Evolutionary conservation across 331 rosid genomes (phyloP).

Genomic region (Malus hybrid): DNA sequence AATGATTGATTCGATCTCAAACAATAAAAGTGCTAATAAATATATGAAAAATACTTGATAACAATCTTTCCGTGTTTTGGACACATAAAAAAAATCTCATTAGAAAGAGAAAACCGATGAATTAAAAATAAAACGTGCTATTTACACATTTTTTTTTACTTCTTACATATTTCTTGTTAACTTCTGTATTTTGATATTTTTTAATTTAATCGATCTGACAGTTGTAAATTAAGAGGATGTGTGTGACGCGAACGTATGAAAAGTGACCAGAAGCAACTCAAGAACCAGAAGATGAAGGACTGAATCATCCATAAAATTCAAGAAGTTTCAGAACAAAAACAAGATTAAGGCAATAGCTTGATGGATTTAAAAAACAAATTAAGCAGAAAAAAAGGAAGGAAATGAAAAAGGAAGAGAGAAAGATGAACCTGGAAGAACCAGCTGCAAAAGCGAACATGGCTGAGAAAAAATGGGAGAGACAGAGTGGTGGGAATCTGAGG

Average conservation of each 20-base stretch:
- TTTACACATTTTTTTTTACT: accelerated
- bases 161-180: accelerated
- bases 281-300: background rate
- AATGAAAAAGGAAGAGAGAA: background rate
- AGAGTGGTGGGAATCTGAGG: background rate
- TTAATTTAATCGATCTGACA: too few relatives aligned
- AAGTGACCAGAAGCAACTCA: background rate
- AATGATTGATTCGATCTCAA: too few relatives aligned
- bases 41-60: too few relatives aligned
- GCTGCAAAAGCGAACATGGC: background rate
- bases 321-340: too few relatives aligned
- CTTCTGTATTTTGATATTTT: accelerated
- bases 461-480: background rate
- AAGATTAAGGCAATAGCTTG: background rate
- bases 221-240: accelerated
- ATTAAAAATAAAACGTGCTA: too few relatives aligned
- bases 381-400: background rate
- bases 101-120: too few relatives aligned
- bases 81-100: too few relatives aligned
- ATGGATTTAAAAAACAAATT: background rate
- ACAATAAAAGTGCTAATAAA: too few relatives aligned
- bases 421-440: background rate
- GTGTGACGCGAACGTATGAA: background rate
- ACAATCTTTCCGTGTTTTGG: too few relatives aligned
- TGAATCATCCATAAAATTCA: too few relatives aligned